Evolutionary conservation across 2,329 filamentous ascomycete species (phyloP).

Genomic region (Aspergillus ibericus): DNA sequence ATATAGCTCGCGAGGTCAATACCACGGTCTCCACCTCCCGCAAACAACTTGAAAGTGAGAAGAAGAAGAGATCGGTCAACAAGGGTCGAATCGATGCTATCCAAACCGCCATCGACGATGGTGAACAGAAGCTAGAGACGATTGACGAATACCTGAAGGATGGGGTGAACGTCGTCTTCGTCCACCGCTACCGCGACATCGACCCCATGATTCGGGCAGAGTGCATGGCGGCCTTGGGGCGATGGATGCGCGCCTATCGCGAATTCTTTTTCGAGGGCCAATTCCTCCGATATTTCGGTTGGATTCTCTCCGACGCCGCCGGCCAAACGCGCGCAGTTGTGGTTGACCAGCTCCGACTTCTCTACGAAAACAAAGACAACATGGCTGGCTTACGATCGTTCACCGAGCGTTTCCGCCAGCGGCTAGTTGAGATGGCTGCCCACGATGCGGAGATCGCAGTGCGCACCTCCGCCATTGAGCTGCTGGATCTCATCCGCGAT

Average conservation of each 20-base stretch:
- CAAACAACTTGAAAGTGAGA: slow-evolving; percentile 76
- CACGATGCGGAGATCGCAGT: slow-evolving; percentile 79
- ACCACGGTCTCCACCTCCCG: slow-evolving; percentile 72
- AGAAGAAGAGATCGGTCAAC: slow-evolving; percentile 69
- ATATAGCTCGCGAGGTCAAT: slow-evolving; percentile 69
- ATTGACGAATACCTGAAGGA: slow-evolving; percentile 75
- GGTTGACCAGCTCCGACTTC: slow-evolving; percentile 73
- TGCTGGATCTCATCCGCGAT: slow-evolving; percentile 78
- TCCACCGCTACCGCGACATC: slow-evolving; percentile 92
- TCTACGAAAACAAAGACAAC: slow-evolving; percentile 79
- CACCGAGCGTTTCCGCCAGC: slow-evolving; percentile 83
- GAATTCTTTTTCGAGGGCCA: slow-evolving; percentile 86
- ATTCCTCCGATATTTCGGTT: slow-evolving; percentile 90
- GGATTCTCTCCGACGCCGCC: slow-evolving; percentile 84
- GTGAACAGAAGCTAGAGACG: slow-evolving; percentile 66
- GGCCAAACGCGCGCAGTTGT: slow-evolving; percentile 78
- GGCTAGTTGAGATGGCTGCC: slow-evolving; percentile 89
- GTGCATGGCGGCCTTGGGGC: slow-evolving; percentile 80
- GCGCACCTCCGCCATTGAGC: slow-evolving; percentile 74
- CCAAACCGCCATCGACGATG: slow-evolving; percentile 69
- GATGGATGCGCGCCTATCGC: slow-evolving; percentile 83
- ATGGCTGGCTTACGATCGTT: slow-evolving; percentile 78
- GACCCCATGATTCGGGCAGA: slow-evolving; percentile 86
- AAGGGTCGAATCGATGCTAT: slow-evolving; percentile 74
- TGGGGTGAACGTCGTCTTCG: slow-evolving; percentile 88